Base-by-base conservation (phyloP, 768 basidiomycete species). In the Imleria badia region DNA sequence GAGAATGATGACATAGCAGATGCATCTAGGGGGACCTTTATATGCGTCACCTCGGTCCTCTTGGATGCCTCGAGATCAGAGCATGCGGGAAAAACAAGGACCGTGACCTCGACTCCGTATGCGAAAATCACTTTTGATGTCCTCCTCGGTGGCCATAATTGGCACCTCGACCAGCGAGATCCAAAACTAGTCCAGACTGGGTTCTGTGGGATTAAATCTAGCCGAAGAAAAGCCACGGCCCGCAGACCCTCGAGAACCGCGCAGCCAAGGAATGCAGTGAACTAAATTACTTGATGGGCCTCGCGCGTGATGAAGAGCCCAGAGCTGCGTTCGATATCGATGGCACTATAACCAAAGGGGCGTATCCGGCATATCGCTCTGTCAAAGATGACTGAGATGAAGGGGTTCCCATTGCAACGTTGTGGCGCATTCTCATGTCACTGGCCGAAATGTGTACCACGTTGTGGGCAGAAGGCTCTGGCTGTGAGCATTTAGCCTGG, bases 391-490 rank as follows among this genome's bases (percentile, higher is more conserved):
- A 15, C 39, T 45, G 41, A 54, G 40, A 67, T 66, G 55, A 58
- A 58, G 31, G 53, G 49, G 41, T 48, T 51, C 45, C 40, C 38
- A 41, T 52, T 55, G 54, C 48, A 57, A 48, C 61, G 48, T 58
- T 47, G 56, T 56, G 49, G 62, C 59, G 41, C 35, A 31, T 67
- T 68, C 66, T 66, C 66, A 63, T 63, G 63, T 51, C 59, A 60
- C 31, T 38, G 55, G 45, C 43, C 39, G 11, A 52, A 47, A 52
- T 31, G 52, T 48, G 30, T 31, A 52, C 52, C 58, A 60, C 63
- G 64, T 58, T 65, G 58, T 45, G 51, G 11, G 52, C 36, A 22
- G n/a, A 49, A 45, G 50, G 30, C 33, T 22, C 20, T 22, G 55
- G 56, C 66, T 65, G 66, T 62, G 65, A 35, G 10, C 48, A 47